Percentiles rank a stretch among this genome's conserved stretches.
phyloP scores from a whole-genome alignment of 202 grass and related monocot genomes.

The Schoenoplectus triqueter region DNA sequence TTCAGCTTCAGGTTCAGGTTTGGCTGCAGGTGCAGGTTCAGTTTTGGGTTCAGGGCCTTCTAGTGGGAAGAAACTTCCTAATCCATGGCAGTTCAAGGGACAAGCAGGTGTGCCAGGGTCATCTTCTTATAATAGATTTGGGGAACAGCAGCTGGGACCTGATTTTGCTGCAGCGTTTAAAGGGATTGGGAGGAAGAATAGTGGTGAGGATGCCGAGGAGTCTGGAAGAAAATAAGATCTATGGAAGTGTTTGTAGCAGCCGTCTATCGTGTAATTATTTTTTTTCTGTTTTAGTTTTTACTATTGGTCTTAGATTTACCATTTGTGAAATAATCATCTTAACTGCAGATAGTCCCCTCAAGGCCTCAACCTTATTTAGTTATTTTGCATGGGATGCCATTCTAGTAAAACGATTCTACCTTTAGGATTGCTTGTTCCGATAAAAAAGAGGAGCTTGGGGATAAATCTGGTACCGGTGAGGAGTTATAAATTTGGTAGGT shows the following conservation, averaged over 20 bases:
- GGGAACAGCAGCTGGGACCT: constrained; percentile 48
- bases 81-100: constrained; percentile 63
- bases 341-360: not conserved
- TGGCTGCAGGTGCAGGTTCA: not conserved
- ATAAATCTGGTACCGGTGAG: not conserved
- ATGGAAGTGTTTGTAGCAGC: not conserved
- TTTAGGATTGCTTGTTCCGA: not conserved
- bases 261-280: not conserved
- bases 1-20: not conserved
- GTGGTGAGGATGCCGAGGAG: constrained; percentile 49
- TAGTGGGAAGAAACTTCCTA: constrained; percentile 45
- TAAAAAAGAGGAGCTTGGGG: too few species aligned
- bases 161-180: constrained; percentile 60
- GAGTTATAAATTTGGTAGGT: not conserved
- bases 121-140: constrained; percentile 53
- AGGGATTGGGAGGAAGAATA: constrained; percentile 57
- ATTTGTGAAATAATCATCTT: not conserved
- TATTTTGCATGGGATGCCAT: not conserved
- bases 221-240: constrained; percentile 26
- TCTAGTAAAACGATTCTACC: not conserved
- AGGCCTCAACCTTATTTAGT: not conserved
- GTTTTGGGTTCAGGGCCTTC: not conserved
- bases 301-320: not conserved
- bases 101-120: constrained; percentile 37
- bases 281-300: not conserved